A percentile compares a stretch with the other conserved stretches of the same genome.
Evolutionary conservation across 2,329 filamentous ascomycete genomes (phyloP).

Genomic region (Penicillium aurantiogriseum): DNA sequence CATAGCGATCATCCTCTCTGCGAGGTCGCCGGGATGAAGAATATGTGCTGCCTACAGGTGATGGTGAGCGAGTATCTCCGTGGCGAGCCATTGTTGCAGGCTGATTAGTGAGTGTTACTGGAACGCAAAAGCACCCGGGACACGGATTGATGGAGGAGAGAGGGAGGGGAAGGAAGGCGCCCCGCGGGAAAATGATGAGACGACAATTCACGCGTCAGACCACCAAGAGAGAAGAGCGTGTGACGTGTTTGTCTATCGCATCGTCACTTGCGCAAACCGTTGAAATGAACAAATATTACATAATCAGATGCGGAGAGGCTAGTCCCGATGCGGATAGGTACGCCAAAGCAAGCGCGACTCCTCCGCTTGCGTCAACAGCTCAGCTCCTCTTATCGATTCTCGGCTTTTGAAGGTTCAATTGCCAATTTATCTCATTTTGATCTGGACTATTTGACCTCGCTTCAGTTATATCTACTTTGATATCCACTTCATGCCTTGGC

Average conservation of each 20-base stretch:
- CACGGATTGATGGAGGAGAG: conserved; percentile 11
- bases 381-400: conserved; percentile 9
- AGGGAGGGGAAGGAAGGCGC: background rate
- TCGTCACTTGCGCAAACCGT: conserved; percentile 1
- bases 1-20: conserved; percentile 54
- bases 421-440: background rate
- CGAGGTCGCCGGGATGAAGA: conserved; percentile 65
- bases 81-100: conserved; percentile 59
- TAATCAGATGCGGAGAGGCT: background rate
- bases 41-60: conserved; percentile 82
- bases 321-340: conserved; percentile 23
- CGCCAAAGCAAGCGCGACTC: conserved; percentile 27
- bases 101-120: conserved; percentile 52
- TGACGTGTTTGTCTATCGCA: background rate
- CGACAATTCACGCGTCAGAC: conserved; percentile 1
- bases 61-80: conserved; percentile 78
- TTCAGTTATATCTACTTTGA: background rate
- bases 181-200: background rate
- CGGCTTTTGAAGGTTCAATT: background rate
- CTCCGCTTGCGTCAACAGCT: conserved; percentile 33
- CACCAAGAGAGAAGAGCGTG: background rate
- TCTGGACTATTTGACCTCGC: background rate
- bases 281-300: background rate
- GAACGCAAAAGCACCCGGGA: conserved; percentile 33
- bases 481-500: conserved; percentile 31